Percentiles rank a stretch among this genome's conserved stretches.
Conservation (phyloP, 306 rosid species). For the Cajanus cajan region DNA sequence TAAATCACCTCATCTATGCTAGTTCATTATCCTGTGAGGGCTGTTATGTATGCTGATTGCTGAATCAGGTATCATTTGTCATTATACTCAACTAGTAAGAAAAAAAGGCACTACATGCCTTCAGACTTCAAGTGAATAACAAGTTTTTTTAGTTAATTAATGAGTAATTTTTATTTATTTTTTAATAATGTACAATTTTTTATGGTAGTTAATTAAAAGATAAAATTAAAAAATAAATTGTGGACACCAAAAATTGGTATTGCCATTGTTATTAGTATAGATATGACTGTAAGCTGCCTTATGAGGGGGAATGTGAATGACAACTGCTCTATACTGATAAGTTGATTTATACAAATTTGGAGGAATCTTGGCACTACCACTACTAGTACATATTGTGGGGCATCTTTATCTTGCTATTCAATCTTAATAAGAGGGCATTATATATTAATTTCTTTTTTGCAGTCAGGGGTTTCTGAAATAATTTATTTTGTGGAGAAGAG, state of each 20-base stretch:
- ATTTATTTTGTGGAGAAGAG: slow-evolving; percentile 80
- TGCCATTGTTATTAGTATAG: too few relatives aligned
- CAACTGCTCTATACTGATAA: background rate
- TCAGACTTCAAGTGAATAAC: too few relatives aligned
- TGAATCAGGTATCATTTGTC: background rate
- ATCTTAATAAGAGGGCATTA: background rate
- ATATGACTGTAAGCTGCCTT: background rate
- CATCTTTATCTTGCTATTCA: background rate
- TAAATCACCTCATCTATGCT: background rate
- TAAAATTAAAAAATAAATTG: too few relatives aligned
- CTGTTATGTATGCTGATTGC: background rate
- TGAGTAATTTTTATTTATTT: too few relatives aligned
- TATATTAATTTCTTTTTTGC: slow-evolving; percentile 34
- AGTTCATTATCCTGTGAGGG: background rate
- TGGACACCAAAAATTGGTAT: too few relatives aligned
- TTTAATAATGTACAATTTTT: too few relatives aligned
- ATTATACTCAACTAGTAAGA: too few relatives aligned
- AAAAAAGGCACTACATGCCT: too few relatives aligned
- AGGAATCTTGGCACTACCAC: background rate
- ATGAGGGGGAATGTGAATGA: background rate
- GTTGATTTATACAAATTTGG: background rate
- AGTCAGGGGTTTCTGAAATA: slow-evolving; percentile 91
- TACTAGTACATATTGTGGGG: background rate
- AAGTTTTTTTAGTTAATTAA: too few relatives aligned
- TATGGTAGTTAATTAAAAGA: too few relatives aligned